These are phyloP conservation scores for Paramecium bursaria DNA, from an alignment of 73 alveolate species.

Conservation along the genomic window DNA sequence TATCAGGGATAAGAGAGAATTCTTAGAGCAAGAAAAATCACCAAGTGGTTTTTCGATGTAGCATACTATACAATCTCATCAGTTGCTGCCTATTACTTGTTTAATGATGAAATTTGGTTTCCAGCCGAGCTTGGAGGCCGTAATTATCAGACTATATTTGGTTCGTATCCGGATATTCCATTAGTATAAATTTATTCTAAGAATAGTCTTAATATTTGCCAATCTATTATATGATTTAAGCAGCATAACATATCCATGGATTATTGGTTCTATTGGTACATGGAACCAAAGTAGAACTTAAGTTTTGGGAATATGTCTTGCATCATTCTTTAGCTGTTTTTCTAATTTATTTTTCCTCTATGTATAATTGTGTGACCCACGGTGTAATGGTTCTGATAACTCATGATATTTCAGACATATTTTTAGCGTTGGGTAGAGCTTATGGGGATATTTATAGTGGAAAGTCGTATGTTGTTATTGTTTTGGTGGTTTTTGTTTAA, in stretches of 20 bases:
- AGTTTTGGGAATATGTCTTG: constrained; percentile 63
- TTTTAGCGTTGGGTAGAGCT: constrained; percentile 51
- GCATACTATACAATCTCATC: constrained; percentile 54
- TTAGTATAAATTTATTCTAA: not conserved
- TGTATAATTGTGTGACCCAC: constrained; percentile 30
- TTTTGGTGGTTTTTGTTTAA: constrained; percentile 5
- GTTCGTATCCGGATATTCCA: constrained; percentile 15
- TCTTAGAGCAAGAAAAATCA: constrained; percentile 42
- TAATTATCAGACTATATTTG: not conserved
- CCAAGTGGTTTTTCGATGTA: constrained; percentile 61
- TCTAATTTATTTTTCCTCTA: constrained; percentile 60
- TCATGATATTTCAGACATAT: constrained; percentile 58
- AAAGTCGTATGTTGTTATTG: not conserved
- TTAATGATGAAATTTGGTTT: constrained; percentile 47
- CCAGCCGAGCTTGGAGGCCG: constrained; percentile 45
- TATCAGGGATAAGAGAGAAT: constrained; percentile 42
- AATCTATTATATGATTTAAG: constrained; percentile 7
- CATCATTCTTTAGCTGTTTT: constrained; percentile 63
- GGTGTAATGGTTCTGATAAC: constrained; percentile 54
- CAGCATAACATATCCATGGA: constrained; percentile 23
- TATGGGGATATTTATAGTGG: constrained; percentile 47
- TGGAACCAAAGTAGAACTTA: constrained; percentile 52
- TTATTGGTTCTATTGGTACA: not conserved
- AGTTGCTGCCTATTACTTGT: constrained; percentile 2
- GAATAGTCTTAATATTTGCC: constrained; percentile 4